phyloP scores from a whole-genome alignment of 805 yeast genomes.

The Candida adriatica region DNA sequence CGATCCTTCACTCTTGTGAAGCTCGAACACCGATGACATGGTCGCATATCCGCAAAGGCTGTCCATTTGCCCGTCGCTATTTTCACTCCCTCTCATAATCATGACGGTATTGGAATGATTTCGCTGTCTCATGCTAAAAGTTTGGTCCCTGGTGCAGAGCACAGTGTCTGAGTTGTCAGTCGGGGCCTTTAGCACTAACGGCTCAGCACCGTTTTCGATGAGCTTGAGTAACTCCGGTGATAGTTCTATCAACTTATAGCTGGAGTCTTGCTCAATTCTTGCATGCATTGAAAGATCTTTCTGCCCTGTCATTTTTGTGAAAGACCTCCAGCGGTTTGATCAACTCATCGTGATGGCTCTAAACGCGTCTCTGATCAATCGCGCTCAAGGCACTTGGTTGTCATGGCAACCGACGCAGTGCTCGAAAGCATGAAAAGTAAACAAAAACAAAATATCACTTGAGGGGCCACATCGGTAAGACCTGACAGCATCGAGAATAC shows the following conservation, averaged over 20 bases:
- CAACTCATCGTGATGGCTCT: no score
- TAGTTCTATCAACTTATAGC: constrained; percentile 45
- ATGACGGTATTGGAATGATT: constrained; percentile 86
- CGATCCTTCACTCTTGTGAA: constrained; percentile 25
- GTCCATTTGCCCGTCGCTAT: constrained; percentile 19
- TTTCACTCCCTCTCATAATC: constrained; percentile 30
- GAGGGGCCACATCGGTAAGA: no score
- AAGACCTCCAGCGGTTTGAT: no score
- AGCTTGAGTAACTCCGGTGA: constrained; percentile 39
- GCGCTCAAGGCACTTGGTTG: no score
- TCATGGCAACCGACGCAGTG: no score
- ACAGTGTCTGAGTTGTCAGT: constrained; percentile 39
- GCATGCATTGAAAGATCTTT: constrained; percentile 5
- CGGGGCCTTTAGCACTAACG: constrained; percentile 25
- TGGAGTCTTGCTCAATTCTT: constrained; percentile 25
- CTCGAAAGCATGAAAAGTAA: no score
- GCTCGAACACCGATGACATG: constrained; percentile 33
- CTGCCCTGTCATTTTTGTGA: no score
- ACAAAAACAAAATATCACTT: no score
- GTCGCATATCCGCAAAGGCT: constrained; percentile 27
- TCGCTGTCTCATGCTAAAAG: constrained; percentile 67
- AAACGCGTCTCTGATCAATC: no score
- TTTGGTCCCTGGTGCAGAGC: constrained; percentile 48
- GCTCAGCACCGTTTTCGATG: constrained; percentile 23
- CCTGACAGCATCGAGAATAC: no score